phyloP scores from a whole-genome alignment of 73 alveolate genomes.

The Tetrahymena borealis region DNA sequence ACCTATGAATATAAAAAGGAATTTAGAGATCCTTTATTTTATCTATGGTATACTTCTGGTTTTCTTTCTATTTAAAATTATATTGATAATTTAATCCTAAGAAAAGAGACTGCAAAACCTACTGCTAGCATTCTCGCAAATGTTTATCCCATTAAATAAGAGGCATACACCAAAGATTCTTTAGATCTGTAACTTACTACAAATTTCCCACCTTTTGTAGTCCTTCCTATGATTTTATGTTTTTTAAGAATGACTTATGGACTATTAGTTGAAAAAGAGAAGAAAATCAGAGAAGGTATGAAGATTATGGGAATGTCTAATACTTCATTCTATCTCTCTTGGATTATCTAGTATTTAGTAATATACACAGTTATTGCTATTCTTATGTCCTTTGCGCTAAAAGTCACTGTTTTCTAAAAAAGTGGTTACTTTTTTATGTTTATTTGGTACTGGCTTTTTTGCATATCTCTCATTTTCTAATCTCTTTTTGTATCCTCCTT shows the following conservation, averaged over 20 bases:
- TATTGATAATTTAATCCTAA: constrained; percentile 16
- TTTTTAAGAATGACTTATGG: constrained; percentile 28
- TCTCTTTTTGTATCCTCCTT: constrained; percentile 69
- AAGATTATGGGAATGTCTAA: constrained; percentile 94
- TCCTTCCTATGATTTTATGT: constrained; percentile 21
- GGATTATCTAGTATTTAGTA: constrained; percentile 71
- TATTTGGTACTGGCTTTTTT: constrained; percentile 62
- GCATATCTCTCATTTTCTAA: constrained; percentile 56
- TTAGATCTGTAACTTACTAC: constrained; percentile 4
- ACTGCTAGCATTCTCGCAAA: neutral
- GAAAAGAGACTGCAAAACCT: constrained; percentile 2
- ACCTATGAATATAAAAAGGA: neutral
- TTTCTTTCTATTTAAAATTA: constrained; percentile 9
- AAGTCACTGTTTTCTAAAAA: constrained; percentile 31
- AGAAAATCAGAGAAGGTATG: constrained; percentile 94
- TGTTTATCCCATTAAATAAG: neutral
- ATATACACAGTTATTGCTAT: constrained; percentile 72
- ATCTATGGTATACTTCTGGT: constrained; percentile 22
- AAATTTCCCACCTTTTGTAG: constrained; percentile 12
- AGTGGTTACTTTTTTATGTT: constrained; percentile 62
- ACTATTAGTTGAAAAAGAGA: constrained; percentile 74
- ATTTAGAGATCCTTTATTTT: neutral
- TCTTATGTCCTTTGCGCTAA: constrained; percentile 52
- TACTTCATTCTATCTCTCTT: constrained; percentile 87
- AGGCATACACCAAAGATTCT: constrained; percentile 12